Evolutionary conservation across 2,329 filamentous ascomycete genomes (phyloP), one percentile per base, ranked within the genome.

Genomic region (Xylaria multiplex): DNA sequence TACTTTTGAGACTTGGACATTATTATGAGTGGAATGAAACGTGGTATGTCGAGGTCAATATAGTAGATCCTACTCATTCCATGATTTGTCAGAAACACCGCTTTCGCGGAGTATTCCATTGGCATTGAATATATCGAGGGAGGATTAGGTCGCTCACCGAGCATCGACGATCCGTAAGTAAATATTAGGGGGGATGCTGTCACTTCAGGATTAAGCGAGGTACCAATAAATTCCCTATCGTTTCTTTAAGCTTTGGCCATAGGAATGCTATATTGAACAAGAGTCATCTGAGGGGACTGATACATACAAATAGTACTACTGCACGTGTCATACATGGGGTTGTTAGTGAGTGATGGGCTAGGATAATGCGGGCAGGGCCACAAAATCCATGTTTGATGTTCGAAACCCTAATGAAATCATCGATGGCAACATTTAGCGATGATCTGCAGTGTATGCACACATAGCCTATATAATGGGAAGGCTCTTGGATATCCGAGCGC

Each of bases 401-500:
- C 42, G 40, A 16, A 57, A 35, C 27, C 6, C 11, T 32, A 30
- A 58, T 43, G 46, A 19, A 30, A 35, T 50, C 45, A 13, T 56
- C 22, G 8, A 62, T 49, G 49, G 35, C 32, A 42, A 35, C 45
- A 57, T 43, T 57, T 32, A 32, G 32, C 9, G 9, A 62, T 50
- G 14, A 42, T 43, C 35, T 52, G 32, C 16, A 40, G 37, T 40
- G 13, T 40, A 40, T 43, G 9, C 7, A 7, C 14, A 55, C 48
- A 50, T 32, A 14, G 9, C n/a, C 37, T 14, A 14, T 11, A 40
- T 40, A 24, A 37, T 11, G 3, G 11, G 37, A 53, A 52, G 13
- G 8, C 37, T 22, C 42, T 37, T 32, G 42, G 24, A 43, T 7
- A 16, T n/a, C n/a, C 6, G 52, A 30, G 22, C 30, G 24, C 22